Evolutionary conservation across 2,329 filamentous ascomycete species (phyloP).

Genomic region (Colletotrichum sp.): DNA sequence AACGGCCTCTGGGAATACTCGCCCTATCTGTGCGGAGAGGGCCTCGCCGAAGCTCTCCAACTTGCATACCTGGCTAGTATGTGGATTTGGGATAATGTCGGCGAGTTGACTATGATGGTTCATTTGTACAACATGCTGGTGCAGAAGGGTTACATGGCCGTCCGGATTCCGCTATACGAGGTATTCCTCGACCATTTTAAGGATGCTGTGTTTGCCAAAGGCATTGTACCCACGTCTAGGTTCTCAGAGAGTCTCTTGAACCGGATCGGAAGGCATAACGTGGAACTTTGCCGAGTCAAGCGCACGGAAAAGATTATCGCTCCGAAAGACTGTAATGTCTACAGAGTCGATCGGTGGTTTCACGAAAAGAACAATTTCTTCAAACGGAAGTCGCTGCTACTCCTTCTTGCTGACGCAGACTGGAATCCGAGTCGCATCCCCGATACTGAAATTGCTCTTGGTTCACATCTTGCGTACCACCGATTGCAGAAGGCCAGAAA

Average conservation of each 20-base stretch:
- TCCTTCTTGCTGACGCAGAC: slow-evolving; percentile 30
- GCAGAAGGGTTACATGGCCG: slow-evolving; percentile 40
- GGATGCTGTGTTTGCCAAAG: neutral
- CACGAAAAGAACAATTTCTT: slow-evolving; percentile 30
- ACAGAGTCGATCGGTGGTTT: neutral
- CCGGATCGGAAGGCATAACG: neutral
- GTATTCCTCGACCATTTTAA: neutral
- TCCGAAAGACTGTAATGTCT: neutral
- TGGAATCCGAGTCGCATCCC: slow-evolving; percentile 41
- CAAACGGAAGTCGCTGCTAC: slow-evolving; percentile 34
- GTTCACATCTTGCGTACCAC: neutral
- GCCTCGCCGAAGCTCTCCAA: slow-evolving; percentile 48
- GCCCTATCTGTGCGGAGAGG: slow-evolving; percentile 51
- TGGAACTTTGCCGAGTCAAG: neutral
- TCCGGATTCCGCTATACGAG: neutral
- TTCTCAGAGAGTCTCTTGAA: neutral
- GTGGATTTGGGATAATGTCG: slow-evolving; percentile 40
- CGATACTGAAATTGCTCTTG: slow-evolving; percentile 29
- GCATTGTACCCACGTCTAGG: neutral
- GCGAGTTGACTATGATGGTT: slow-evolving; percentile 41
- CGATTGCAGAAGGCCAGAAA: neutral
- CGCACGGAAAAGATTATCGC: neutral
- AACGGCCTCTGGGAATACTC: slow-evolving; percentile 55
- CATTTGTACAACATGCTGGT: slow-evolving; percentile 55
- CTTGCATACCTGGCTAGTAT: slow-evolving; percentile 38